Evolutionary conservation across 2,329 filamentous ascomycete genomes (phyloP).

Genomic region (Neofusicoccum umdonicola): DNA sequence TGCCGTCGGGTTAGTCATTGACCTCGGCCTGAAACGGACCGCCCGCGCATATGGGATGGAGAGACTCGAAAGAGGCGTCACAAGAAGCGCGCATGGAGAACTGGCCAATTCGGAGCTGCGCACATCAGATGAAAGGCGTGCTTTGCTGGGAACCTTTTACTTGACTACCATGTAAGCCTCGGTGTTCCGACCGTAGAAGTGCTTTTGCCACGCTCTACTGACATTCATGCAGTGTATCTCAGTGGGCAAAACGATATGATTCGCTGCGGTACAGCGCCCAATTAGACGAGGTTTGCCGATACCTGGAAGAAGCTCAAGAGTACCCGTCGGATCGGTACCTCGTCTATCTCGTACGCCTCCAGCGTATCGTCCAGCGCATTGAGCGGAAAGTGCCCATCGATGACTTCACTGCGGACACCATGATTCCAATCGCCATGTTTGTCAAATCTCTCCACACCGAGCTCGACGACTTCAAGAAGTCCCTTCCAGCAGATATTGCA

Average conservation of each 20-base stretch:
- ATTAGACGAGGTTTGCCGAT: slow-evolving; percentile 10
- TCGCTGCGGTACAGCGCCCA: slow-evolving; percentile 18
- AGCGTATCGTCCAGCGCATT: slow-evolving; percentile 17
- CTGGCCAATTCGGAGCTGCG: slow-evolving; percentile 31
- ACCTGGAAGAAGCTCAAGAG: slow-evolving; percentile 14
- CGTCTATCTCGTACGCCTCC: slow-evolving; percentile 17
- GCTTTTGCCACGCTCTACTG: background rate
- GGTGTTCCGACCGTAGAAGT: background rate
- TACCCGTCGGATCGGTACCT: slow-evolving; percentile 17
- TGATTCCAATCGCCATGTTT: slow-evolving; percentile 17
- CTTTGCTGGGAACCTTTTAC: slow-evolving; percentile 43
- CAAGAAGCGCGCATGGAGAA: slow-evolving; percentile 18
- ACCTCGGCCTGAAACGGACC: slow-evolving; percentile 38
- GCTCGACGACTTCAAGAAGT: slow-evolving; percentile 2
- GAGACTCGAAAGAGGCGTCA: background rate
- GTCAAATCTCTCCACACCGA: slow-evolving; percentile 16
- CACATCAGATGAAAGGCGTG: slow-evolving; percentile 39
- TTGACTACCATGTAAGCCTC: slow-evolving; percentile 33
- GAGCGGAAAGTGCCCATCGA: slow-evolving; percentile 15
- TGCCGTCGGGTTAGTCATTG: slow-evolving; percentile 38
- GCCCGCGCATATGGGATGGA: slow-evolving; percentile 22
- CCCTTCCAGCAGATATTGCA: slow-evolving; percentile 11
- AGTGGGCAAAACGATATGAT: slow-evolving; percentile 13
- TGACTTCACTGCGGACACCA: slow-evolving; percentile 14
- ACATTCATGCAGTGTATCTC: slow-evolving; percentile 2